Conservation (phyloP, 176 grass and related monocot genomes). For the Alloteropsis semialata region DNA sequence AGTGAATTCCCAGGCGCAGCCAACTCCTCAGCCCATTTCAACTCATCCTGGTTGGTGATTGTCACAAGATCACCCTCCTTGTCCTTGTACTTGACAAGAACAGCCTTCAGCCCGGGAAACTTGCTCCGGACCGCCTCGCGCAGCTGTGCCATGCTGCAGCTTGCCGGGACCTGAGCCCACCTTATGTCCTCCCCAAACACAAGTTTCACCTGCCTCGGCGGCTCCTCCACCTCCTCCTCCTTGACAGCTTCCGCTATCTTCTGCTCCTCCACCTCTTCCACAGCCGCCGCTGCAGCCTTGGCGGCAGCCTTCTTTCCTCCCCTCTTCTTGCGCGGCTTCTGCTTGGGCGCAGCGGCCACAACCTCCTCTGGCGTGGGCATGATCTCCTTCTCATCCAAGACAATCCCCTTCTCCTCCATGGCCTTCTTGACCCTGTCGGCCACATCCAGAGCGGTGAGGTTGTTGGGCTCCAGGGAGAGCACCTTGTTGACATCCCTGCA, state of each 20-base stretch:
- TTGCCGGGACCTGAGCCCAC: slow-evolving; percentile 68
- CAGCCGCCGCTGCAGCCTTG: slow-evolving; percentile 9
- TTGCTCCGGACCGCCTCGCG: slow-evolving; percentile 63
- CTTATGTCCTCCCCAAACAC: slow-evolving; percentile 91
- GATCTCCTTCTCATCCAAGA: slow-evolving; percentile 54
- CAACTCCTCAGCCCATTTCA: slow-evolving; percentile 75
- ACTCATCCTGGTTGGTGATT: slow-evolving; percentile 79
- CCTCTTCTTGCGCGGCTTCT: slow-evolving; percentile 65
- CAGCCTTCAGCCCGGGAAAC: slow-evolving; percentile 66
- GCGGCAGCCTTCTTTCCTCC: slow-evolving; percentile 9
- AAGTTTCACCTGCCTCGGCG: slow-evolving; percentile 65
- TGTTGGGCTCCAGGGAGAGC: slow-evolving; percentile 67
- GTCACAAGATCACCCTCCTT: slow-evolving; percentile 93
- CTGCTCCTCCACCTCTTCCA: slow-evolving; percentile 40
- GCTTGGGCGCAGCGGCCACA: slow-evolving; percentile 50
- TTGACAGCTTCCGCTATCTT: slow-evolving; percentile 21
- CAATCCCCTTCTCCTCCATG: slow-evolving; percentile 72
- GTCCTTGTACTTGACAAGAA: slow-evolving; percentile 88
- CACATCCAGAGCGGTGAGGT: slow-evolving; percentile 76
- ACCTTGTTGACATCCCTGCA: slow-evolving; percentile 57
- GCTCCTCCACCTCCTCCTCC: slow-evolving; percentile 47
- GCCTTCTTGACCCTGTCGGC: slow-evolving; percentile 56
- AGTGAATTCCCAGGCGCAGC: slow-evolving; percentile 60
- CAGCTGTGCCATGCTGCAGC: slow-evolving; percentile 63
- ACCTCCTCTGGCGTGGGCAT: slow-evolving; percentile 55